Evolutionary conservation across 75 land plant species (phyloP).

Genomic region (Gnetum montanum): DNA sequence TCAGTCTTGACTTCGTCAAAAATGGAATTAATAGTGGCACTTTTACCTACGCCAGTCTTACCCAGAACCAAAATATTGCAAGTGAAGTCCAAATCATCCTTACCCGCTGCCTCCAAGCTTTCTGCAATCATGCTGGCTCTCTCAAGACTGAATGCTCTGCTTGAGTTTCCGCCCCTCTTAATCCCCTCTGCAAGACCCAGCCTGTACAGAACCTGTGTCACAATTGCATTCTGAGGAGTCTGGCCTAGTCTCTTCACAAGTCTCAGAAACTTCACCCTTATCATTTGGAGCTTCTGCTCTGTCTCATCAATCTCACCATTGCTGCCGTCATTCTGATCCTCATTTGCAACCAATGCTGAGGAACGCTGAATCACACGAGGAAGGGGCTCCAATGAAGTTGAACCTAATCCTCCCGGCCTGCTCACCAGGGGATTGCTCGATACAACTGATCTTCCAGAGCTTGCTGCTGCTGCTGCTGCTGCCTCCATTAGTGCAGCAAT

Average conservation of each 20-base stretch:
- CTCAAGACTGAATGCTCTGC: conserved; percentile 53
- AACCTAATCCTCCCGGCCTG: conserved; percentile 77
- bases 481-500: conserved; percentile 62
- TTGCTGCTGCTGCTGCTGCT: conserved; percentile 31
- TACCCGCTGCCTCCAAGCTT: conserved; percentile 48
- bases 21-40: conserved; percentile 90
- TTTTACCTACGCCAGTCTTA: conserved; percentile 92
- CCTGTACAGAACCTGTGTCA: conserved; percentile 75
- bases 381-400: conserved; percentile 36
- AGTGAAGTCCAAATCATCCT: conserved; percentile 69
- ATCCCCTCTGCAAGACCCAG: conserved; percentile 58
- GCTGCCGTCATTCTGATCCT: conserved; percentile 23
- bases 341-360: conserved; percentile 8
- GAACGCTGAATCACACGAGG: conserved; percentile 29
- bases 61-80: conserved; percentile 81
- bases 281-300: conserved; percentile 60
- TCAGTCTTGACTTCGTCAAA: conserved; percentile 54
- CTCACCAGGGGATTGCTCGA: no score
- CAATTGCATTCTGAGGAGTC: conserved; percentile 73
- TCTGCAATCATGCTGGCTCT: conserved; percentile 54
- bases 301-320: conserved; percentile 57
- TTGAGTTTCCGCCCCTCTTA: conserved; percentile 36
- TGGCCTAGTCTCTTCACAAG: conserved; percentile 79
- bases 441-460: no score
- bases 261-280: conserved; percentile 80